Percentiles rank a stretch among this genome's conserved stretches.
Evolutionary conservation across 352 stramenopile genomes (phyloP).

Genomic region (Blastocystis sp.): DNA sequence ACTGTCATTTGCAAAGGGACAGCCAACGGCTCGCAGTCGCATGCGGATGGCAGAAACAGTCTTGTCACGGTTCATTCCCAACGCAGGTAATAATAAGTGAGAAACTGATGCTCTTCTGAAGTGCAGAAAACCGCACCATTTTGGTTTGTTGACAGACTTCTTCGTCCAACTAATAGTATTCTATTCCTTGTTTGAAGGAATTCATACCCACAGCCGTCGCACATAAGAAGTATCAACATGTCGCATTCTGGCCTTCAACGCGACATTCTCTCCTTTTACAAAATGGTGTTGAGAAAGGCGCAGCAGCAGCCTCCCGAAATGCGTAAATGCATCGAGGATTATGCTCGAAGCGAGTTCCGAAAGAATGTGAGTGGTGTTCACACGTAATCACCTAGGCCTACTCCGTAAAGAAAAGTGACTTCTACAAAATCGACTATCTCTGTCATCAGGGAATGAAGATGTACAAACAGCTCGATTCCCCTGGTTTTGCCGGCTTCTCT

Average conservation of each 20-base stretch:
- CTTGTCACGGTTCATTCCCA: conserved; percentile 36
- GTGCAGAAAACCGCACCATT: too few species aligned
- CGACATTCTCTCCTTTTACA: conserved; percentile 60
- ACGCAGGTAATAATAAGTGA: too few species aligned
- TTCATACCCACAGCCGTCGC: too few species aligned
- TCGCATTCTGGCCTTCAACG: conserved; percentile 41
- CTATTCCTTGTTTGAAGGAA: too few species aligned
- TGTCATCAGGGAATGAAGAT: conserved; percentile 68
- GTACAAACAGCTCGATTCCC: conserved; percentile 51
- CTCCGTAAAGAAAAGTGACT: conserved; percentile 38
- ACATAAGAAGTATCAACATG: background rate
- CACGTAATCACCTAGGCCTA: background rate
- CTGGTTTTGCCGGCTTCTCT: conserved; percentile 52
- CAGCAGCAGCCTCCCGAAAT: conserved; percentile 58
- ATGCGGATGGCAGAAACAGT: conserved; percentile 42
- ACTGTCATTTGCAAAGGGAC: conserved; percentile 15
- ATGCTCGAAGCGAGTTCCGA: conserved; percentile 43
- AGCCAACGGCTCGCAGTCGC: conserved; percentile 1
- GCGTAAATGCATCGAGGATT: conserved; percentile 62
- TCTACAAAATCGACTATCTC: conserved; percentile 64
- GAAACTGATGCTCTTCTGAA: too few species aligned
- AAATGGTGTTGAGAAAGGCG: conserved; percentile 46
- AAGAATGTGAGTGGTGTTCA: conserved; percentile 3
- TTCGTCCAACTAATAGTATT: too few species aligned
- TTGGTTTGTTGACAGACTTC: too few species aligned